Evolutionary conservation across 2,329 filamentous ascomycete genomes (phyloP).

Genomic region (Fonsecaea pedrosoi): DNA sequence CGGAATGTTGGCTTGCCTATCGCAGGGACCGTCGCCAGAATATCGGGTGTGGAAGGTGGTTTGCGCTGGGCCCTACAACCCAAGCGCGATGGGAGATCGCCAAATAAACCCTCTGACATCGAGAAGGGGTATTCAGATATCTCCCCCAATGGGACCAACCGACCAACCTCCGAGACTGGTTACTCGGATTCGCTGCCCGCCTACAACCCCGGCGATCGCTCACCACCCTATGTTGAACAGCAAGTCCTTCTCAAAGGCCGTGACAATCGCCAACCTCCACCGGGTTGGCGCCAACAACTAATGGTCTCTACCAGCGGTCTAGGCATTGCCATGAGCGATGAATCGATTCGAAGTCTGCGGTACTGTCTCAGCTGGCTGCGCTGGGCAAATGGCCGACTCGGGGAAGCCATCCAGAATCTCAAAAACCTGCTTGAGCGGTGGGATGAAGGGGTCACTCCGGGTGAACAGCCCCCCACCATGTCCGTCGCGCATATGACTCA

Average conservation of each 20-base stretch:
- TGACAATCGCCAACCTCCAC: conserved; percentile 43
- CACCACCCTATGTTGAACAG: conserved; percentile 38
- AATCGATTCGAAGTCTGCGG: conserved; percentile 81
- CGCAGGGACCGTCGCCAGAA: conserved; percentile 82
- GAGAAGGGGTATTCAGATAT: conserved; percentile 38
- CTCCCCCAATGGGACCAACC: conserved; percentile 26
- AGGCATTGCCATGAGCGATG: conserved; percentile 87
- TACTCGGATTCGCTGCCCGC: conserved; percentile 77
- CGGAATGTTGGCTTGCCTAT: conserved; percentile 81
- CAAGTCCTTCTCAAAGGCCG: conserved; percentile 37
- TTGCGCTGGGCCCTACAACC: conserved; percentile 78
- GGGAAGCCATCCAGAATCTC: conserved; percentile 74
- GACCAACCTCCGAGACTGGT: conserved; percentile 25
- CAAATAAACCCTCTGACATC: conserved; percentile 31
- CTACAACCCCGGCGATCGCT: conserved; percentile 71
- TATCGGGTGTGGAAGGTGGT: conserved; percentile 85
- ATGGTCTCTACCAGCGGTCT: conserved; percentile 91
- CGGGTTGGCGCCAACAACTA: conserved; percentile 78
- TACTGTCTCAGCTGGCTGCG: conserved; percentile 82
- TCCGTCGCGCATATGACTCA: conserved; percentile 38
- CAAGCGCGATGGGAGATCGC: conserved; percentile 42
- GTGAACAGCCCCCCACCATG: conserved; percentile 43
- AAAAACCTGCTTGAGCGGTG: conserved; percentile 81
- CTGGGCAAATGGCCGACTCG: conserved; percentile 81
- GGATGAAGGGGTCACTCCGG: conserved; percentile 59